Conservation (phyloP, 2,329 filamentous ascomycete genomes). For the Biscogniauxia sp. region DNA sequence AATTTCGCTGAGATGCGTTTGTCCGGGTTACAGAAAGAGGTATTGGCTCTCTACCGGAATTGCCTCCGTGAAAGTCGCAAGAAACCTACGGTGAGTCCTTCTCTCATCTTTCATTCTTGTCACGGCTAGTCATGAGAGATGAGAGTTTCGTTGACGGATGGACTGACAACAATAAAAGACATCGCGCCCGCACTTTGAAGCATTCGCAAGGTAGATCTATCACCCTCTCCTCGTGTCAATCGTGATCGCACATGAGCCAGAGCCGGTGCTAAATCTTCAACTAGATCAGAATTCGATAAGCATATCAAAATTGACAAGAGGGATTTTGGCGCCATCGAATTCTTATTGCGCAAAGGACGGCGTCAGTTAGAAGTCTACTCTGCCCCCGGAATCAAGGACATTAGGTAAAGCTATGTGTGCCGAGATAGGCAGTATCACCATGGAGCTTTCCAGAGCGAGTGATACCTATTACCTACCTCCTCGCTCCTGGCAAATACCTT, state of each 20-base stretch:
- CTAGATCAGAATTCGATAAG: constrained; percentile 74
- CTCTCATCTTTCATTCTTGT: constrained; percentile 10
- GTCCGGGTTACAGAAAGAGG: constrained; percentile 88
- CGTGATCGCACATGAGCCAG: neutral
- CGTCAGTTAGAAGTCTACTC: constrained; percentile 80
- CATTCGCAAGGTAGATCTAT: constrained; percentile 56
- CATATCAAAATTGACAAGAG: constrained; percentile 70
- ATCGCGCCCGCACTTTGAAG: constrained; percentile 59
- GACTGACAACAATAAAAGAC: constrained; percentile 38
- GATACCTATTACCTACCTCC: too few species aligned
- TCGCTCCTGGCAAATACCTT: neutral
- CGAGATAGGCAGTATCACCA: constrained; percentile 6
- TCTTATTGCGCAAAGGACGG: constrained; percentile 75
- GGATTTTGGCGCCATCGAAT: constrained; percentile 84
- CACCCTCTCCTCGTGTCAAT: neutral
- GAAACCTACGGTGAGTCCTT: constrained; percentile 67
- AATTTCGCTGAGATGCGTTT: constrained; percentile 50
- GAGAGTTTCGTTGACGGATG: neutral
- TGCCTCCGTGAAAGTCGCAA: constrained; percentile 78
- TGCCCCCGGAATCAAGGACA: constrained; percentile 77
- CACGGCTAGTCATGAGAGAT: neutral
- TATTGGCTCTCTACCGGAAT: constrained; percentile 79
- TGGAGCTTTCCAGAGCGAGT: neutral
- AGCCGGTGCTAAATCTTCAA: constrained; percentile 10
- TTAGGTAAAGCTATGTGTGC: constrained; percentile 39